These are phyloP conservation scores for Triticum monococcum DNA, from an alignment of 176 grass and related monocot genomes.

Conservation along the genomic window DNA sequence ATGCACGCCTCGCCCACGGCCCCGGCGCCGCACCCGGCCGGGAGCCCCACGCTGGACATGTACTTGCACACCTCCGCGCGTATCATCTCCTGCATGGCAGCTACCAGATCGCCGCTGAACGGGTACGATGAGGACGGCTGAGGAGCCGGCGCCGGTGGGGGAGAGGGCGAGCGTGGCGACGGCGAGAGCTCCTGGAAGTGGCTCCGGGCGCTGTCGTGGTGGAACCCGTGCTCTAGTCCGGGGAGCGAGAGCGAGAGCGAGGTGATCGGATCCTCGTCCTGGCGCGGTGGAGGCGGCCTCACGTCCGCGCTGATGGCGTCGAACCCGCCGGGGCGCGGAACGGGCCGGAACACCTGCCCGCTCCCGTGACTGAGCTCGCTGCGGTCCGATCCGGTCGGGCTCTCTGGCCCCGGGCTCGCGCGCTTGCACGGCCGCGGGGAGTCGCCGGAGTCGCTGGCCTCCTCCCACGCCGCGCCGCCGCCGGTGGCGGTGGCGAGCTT, in stretches of 20 bases:
- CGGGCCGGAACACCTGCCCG: slow-evolving; percentile 52
- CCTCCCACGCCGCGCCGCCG: neutral
- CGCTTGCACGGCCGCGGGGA: slow-evolving; percentile 43
- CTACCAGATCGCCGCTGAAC: slow-evolving; percentile 43
- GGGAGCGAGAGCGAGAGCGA: slow-evolving; percentile 77
- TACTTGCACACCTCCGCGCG: slow-evolving; percentile 79
- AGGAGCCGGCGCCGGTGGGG: neutral
- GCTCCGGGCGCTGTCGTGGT: slow-evolving; percentile 46
- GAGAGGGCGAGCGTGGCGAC: neutral
- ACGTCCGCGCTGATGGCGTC: slow-evolving; percentile 28
- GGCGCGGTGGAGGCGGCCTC: neutral
- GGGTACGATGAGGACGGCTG: neutral
- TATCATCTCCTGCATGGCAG: slow-evolving; percentile 86
- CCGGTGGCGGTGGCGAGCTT: slow-evolving; percentile 26
- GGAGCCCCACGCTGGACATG: slow-evolving; percentile 64
- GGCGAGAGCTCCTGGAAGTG: slow-evolving; percentile 51
- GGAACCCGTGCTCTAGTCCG: slow-evolving; percentile 45
- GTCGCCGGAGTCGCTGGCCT: neutral
- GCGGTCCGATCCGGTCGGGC: slow-evolving; percentile 65
- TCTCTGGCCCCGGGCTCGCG: slow-evolving; percentile 47
- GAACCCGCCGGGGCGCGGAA: slow-evolving; percentile 44
- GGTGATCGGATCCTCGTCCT: slow-evolving; percentile 60
- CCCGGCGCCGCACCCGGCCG: slow-evolving; percentile 33
- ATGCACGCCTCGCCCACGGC: slow-evolving; percentile 34
- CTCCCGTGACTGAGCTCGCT: slow-evolving; percentile 68